Base-by-base conservation (phyloP, 2,329 filamentous ascomycete species). In the Colletotrichum sp. region DNA sequence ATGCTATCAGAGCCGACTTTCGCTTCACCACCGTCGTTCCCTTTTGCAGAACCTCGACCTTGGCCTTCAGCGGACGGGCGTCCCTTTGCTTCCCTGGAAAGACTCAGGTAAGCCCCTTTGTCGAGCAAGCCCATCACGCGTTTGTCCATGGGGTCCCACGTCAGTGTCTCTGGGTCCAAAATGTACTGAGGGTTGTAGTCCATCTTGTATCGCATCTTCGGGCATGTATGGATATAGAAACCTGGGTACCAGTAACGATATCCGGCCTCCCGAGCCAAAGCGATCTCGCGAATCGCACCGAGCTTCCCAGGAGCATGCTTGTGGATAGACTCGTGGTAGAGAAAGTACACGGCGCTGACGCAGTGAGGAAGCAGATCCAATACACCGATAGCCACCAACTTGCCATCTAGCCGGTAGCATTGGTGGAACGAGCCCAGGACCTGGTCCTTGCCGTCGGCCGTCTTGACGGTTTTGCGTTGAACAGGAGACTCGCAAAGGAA, bases 181-280 rank as follows among this genome's bases (percentile, higher is more conserved):
- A 97, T 89, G 80, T 93, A 91, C 80, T 95, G 94, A 2, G 94
- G 94, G 13, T 89, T 87, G 82, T 94, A 97, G 80, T 96, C 93
- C 74, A 93, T 93, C 86, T 97, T 97, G 87, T 97, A 97, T 79
- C 89, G 89, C 95, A 97, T 96, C 86, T 97, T 97, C 69, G 90
- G 88, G 80, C 94, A 96, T 70, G 87, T 92, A 82, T 96, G 94
- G 75, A 97, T 96, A 80, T 96, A 97, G 83, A 92, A 96, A 8
- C 95, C 93, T 8, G 89, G 93, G 84, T 96, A 97, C 90, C 95
- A 97, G 88, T 91, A 95, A 58, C 89, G 86, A 79, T 96, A 96
- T 0, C 91, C 93, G 8, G 87, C 87, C 80, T 96, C 94, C 4
- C 89, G 85, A 0, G 94, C 93, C 32, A 97, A 83, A 0, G 92